Base-by-base conservation (phyloP, 2,329 filamentous ascomycete species). In the Rutstroemia sp. region DNA sequence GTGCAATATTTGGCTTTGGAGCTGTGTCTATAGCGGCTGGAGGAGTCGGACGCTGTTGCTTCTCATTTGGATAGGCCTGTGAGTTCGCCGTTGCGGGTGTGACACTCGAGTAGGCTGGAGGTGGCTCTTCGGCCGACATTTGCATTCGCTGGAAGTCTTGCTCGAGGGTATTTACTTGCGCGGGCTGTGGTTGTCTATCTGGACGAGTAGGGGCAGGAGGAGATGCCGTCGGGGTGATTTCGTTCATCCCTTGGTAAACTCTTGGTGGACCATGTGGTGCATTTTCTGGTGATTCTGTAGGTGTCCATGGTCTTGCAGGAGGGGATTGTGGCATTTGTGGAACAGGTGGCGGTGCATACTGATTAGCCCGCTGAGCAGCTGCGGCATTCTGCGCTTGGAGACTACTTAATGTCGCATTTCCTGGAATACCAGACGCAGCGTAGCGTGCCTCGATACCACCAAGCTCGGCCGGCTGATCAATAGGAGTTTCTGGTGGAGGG, bases 21-120 rank as follows among this genome's bases (percentile, higher is more conserved):
- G 63, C 56, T 34, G 66, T 61, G 41, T 62, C 60, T 45, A 66
- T 62, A 21, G 65, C 60, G 57, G 67, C 64, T 21, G 65, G 64
- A 7, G 60, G 60, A 44, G 60, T 59, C n/a, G 58, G 49, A 39
- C 51, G 47, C 46, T 63, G 58, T 16, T 62, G 64, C 70, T 96
- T 96, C 68, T 96, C 92, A 62, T 82, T 84, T 0, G 90, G 86
- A 71, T 92, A 94, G 10, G 73, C 72, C 57, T 72, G 84, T 65
- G 71, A 77, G 34, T 71, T 70, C 2, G 73, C 69, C 14, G 75
- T 75, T 30, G 77, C 67, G 18, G 77, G 72, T 57, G 78, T 82
- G 47, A 95, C 82, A 65, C 86, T 94, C 9, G 90, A 94, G 71
- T 99, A 99, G 5, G 94, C 92, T n/a, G 94, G 94, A 19, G 94